Conservation (phyloP, 2,329 filamentous ascomycete species). For the Fusarium phyllophilum region DNA sequence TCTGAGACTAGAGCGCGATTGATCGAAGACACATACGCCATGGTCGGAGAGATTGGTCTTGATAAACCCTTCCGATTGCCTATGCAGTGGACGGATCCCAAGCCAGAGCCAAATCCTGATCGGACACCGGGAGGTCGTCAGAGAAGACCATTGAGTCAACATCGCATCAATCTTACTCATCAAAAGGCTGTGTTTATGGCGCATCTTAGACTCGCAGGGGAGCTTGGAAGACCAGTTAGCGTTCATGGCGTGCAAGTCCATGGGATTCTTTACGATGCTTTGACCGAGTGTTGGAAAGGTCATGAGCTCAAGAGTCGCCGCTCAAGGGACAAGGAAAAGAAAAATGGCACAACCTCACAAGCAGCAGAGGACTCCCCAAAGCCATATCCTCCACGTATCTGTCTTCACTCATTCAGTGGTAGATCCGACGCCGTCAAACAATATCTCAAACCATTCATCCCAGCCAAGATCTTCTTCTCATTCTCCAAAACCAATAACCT, state of each 20-base stretch:
- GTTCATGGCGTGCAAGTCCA: slow-evolving; percentile 79
- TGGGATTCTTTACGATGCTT: slow-evolving; percentile 70
- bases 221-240: slow-evolving; percentile 70
- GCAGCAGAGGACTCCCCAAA: no score
- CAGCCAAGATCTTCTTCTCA: slow-evolving; percentile 82
- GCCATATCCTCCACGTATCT: slow-evolving; percentile 82
- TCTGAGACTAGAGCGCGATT: slow-evolving; percentile 65
- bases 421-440: slow-evolving; percentile 77
- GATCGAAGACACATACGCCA: slow-evolving; percentile 65
- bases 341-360: no score
- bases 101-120: slow-evolving; percentile 19
- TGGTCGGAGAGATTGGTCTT: slow-evolving; percentile 79
- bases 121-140: slow-evolving; percentile 75
- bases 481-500: slow-evolving; percentile 87
- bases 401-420: slow-evolving; percentile 89
- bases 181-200: slow-evolving; percentile 71
- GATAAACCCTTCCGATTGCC: slow-evolving; percentile 79
- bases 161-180: slow-evolving; percentile 72
- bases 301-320: slow-evolving; percentile 68
- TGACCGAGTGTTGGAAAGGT: slow-evolving; percentile 71
- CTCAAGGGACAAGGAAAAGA: slow-evolving; percentile 46
- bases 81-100: slow-evolving; percentile 57
- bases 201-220: slow-evolving; percentile 74
- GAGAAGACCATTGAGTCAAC: slow-evolving; percentile 71
- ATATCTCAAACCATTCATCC: slow-evolving; percentile 77